phyloP scores from a whole-genome alignment of 768 basidiomycete genomes.

The Boletus rufocinnamomeus region DNA sequence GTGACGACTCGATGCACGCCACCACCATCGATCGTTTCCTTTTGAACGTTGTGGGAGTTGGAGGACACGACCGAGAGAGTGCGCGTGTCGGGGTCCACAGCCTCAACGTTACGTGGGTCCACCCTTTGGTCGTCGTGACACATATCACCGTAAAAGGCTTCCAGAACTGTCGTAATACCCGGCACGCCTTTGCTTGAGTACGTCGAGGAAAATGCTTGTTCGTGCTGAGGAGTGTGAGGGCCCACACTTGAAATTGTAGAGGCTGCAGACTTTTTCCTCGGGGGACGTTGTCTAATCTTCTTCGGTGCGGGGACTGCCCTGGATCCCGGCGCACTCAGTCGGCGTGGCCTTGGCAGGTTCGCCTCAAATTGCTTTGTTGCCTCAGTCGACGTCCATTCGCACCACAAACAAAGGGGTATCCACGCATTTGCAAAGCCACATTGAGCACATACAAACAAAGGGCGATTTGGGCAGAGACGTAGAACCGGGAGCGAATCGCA shows the following conservation, averaged over 20 bases:
- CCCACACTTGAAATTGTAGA: conserved; percentile 24
- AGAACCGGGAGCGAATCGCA: conserved; percentile 50
- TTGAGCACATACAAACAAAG: conserved; percentile 46
- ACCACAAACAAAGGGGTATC: conserved; percentile 54
- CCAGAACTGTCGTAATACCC: conserved; percentile 33
- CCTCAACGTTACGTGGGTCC: conserved; percentile 18
- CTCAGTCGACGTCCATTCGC: conserved; percentile 47
- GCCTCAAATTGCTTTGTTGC: conserved; percentile 43
- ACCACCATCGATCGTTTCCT: conserved; percentile 17
- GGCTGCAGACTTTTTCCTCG: conserved; percentile 25
- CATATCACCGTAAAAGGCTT: conserved; percentile 25
- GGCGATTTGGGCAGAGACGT: conserved; percentile 43
- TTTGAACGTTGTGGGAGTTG: conserved; percentile 15
- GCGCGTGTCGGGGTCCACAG: not conserved
- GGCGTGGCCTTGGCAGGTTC: conserved; percentile 39
- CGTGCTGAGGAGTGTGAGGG: conserved; percentile 25
- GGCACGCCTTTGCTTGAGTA: conserved; percentile 18
- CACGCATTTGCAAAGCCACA: conserved; percentile 51
- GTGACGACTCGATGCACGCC: conserved; percentile 28
- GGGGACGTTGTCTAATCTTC: conserved; percentile 8
- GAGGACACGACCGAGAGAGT: conserved; percentile 3
- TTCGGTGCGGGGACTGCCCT: conserved; percentile 16
- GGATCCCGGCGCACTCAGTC: conserved; percentile 33
- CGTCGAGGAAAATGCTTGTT: conserved; percentile 12
- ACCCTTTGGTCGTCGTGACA: conserved; percentile 15